Conservation (phyloP, 1,284 basidiomycete species). For the Violaceomyces palustris region DNA sequence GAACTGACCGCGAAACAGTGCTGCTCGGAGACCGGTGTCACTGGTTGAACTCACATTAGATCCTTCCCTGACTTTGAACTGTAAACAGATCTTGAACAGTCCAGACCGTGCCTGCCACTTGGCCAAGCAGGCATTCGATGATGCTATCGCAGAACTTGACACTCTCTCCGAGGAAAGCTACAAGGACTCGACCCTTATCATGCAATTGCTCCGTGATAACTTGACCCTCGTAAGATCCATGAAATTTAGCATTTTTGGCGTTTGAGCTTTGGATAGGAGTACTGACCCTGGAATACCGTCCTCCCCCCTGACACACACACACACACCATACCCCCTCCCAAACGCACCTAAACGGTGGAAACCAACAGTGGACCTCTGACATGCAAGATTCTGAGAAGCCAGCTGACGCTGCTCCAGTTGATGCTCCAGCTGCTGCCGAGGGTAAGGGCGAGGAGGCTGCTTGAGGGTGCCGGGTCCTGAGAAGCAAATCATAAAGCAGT, state of each 20-base stretch:
- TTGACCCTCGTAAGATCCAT: constrained; percentile 61
- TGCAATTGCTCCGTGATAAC: constrained; percentile 98
- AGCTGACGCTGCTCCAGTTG: constrained; percentile 43
- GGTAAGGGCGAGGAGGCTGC: constrained; percentile 51
- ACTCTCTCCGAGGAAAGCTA: constrained; percentile 99
- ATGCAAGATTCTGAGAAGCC: constrained; percentile 61
- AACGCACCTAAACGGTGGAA: too few species aligned
- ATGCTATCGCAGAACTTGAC: constrained; percentile 99
- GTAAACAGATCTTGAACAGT: constrained; percentile 76
- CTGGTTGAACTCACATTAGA: too few species aligned
- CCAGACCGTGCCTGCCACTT: constrained; percentile 99
- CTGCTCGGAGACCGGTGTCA: too few species aligned
- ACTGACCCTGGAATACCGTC: too few species aligned
- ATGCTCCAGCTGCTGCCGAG: constrained; percentile 44
- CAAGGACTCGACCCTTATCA: constrained; percentile 87
- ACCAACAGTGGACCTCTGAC: constrained; percentile 76
- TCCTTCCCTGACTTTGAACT: background rate
- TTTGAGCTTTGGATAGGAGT: too few species aligned
- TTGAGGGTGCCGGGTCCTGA: too few species aligned
- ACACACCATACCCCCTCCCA: too few species aligned
- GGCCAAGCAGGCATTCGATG: constrained; percentile 99
- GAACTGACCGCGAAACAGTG: too few species aligned
- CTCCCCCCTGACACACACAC: too few species aligned
- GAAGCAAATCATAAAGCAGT: too few species aligned
- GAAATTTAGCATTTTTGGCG: background rate